phyloP scores from a whole-genome alignment of 1,284 basidiomycete species.

The Ustilago sp. region DNA sequence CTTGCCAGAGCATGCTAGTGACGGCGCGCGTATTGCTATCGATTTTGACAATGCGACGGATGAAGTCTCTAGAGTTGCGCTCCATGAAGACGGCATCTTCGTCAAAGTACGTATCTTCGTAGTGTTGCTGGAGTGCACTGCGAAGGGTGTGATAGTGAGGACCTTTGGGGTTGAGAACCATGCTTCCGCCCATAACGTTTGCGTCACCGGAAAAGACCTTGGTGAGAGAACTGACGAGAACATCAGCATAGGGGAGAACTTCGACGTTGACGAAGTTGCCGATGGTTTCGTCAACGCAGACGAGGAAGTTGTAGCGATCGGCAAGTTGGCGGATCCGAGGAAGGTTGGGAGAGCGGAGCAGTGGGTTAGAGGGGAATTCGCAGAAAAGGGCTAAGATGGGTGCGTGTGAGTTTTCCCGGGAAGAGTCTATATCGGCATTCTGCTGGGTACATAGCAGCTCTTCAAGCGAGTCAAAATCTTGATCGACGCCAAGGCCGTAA shows the following conservation, averaged over 20 bases:
- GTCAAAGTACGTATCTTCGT: conserved; percentile 88
- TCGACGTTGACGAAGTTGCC: conserved; percentile 97
- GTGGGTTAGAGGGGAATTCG: conserved; percentile 94
- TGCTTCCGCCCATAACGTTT: conserved; percentile 92
- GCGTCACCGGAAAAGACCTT: conserved; percentile 95
- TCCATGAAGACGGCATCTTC: conserved; percentile 98
- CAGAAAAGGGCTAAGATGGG: conserved; percentile 74
- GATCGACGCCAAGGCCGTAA: conserved; percentile 82
- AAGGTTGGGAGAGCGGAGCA: conserved; percentile 86
- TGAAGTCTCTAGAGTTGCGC: conserved; percentile 94
- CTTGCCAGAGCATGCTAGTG: conserved; percentile 79
- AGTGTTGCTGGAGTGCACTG: conserved; percentile 74
- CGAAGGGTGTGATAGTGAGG: conserved; percentile 79
- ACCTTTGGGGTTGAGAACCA: conserved; percentile 80
- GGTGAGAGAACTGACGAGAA: conserved; percentile 91
- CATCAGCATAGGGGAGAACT: conserved; percentile 87
- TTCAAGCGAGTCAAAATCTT: conserved; percentile 82
- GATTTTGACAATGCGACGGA: conserved; percentile 79
- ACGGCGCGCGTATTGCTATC: conserved; percentile 86
- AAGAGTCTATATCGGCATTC: conserved; percentile 68
- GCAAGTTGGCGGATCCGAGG: conserved; percentile 83
- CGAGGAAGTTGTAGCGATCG: conserved; percentile 86
- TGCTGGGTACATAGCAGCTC: conserved; percentile 73
- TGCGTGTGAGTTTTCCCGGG: conserved; percentile 50
- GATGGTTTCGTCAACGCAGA: conserved; percentile 94